Evolutionary conservation across 306 rosid genomes (phyloP), one percentile per base, ranked within the genome.

Genomic region (Glycine tomentella): DNA sequence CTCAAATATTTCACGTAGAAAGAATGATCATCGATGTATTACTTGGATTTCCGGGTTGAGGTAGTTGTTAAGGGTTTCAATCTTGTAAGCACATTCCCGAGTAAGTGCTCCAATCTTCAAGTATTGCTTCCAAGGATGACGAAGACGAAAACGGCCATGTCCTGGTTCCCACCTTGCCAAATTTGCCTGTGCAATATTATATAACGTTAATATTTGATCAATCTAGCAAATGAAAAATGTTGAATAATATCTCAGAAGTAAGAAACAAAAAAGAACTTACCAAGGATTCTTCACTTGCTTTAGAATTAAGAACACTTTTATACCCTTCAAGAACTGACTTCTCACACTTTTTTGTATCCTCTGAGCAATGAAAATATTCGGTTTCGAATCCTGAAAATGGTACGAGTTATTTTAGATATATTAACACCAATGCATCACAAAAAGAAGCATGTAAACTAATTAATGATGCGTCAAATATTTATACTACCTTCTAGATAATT

Each of bases 101-200:
- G 88, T 81, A 59, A 91, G 89, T 38, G 85, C 87, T 82, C 98
- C 99, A 42, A 89, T 77, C 85, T 92, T 90, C 86, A 93, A 84
- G 80, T 95, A 95, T 15, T 92, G 94, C 74, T 81, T 90, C 99
- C 99, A 95, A 67, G 98, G 98, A 44, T 95, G 97, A 7, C 93
- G 81, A 80, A 93, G 89, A 4, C 73, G 66, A 85, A 91, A 95
- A 50, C 83, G 74, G 1, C 98, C 99, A 81, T 95, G 99, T 48
- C 92, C 91, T 34, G 98, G 99, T 76, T 95, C 99, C 99, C 98
- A 95, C 83, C 90, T 86, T 56, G 98, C 97, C 49, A 93, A 92
- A 86, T 90, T 95, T 76, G 90, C 96, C 99, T 95, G 51, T 40
- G 7, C n/a, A 67, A 42, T 9, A 67, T 67, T 36, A 67, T 67